Conservation (phyloP, 2,329 filamentous ascomycete species). For the Fusarium metavorans region DNA sequence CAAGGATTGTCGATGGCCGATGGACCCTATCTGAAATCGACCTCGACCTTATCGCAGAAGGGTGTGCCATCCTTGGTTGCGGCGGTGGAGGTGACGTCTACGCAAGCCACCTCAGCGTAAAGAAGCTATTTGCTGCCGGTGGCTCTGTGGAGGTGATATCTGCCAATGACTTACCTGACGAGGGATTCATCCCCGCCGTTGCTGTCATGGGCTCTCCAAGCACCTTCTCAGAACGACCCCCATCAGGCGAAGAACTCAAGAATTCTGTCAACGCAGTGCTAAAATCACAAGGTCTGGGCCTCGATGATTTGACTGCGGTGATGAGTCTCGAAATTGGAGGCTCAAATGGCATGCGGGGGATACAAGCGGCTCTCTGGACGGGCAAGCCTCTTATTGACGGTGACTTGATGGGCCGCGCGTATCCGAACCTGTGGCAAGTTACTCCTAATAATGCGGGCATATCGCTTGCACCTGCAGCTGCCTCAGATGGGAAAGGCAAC, state of each 20-base stretch:
- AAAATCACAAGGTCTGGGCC: not conserved
- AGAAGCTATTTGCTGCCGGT: not conserved
- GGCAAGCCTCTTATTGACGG: conserved; percentile 20
- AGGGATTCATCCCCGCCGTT: not conserved
- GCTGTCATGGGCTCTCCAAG: conserved; percentile 28
- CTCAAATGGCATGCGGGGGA: conserved; percentile 20
- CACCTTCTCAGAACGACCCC: conserved; percentile 13
- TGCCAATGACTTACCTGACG: not conserved
- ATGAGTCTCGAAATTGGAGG: conserved; percentile 34
- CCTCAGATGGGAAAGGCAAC: conserved; percentile 13
- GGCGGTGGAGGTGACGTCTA: not conserved
- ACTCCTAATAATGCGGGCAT: conserved; percentile 1
- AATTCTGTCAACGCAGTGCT: conserved; percentile 18
- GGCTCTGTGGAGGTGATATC: not conserved
- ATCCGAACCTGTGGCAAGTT: conserved; percentile 27
- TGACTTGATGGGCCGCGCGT: conserved; percentile 32
- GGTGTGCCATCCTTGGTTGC: not conserved
- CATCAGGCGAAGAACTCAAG: conserved; percentile 10
- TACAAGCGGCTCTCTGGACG: not conserved
- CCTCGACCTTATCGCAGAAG: not conserved
- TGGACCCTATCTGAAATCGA: not conserved
- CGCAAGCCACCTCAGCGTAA: not conserved
- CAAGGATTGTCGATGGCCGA: not conserved
- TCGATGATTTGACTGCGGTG: not conserved
- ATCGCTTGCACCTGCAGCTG: not conserved